Base-by-base conservation (phyloP, 2,329 filamentous ascomycete species). In the Diaporthe sp. region DNA sequence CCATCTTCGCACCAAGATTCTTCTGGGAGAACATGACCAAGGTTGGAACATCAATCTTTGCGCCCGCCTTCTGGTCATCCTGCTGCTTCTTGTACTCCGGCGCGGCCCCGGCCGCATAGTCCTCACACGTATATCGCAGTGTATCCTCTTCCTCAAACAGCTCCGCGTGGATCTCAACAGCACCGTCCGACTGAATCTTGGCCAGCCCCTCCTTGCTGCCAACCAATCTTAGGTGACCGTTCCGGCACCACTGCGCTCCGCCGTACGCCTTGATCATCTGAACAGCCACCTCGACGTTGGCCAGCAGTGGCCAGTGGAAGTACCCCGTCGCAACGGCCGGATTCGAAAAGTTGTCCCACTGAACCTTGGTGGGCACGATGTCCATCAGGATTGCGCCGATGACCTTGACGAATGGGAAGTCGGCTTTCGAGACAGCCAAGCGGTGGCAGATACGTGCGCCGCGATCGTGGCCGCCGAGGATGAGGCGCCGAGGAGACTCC, bases 221-320 rank as follows among this genome's bases (percentile, higher is more conserved):
- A 22, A 67, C 79, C 82, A 81, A 82, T 53, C 78, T 81, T 37
- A 75, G 79, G 39, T 88, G 81, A 65, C 80, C 80, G 8, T 79
- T 79, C 28, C 80, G 80, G 28, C 80, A 81, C 81, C 84, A 89
- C 10, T 81, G 79, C 12, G 80, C 85, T 1, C 84, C 85, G 17
- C 87, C 87, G 71, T 84, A 83, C 5, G 83, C 82, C 65, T 80
- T 78, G 70, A 90, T 85, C 80, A 89, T 83, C 15, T 82, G 78
- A 22, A 85, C 83, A 1, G 87, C 87, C 0, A 85, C 73, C 4
- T 85, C 82, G 8, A 83, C 81, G 47, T 87, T 86, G 15, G 88
- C 87, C 10, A 90, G 83, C 53, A 90, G 84, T 4, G 88, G 83
- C 88, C 88, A 90, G 81, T 90, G 88, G 79, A 86, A 89, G 78